These are phyloP conservation scores for Cercospora janseana DNA, from an alignment of 2,329 filamentous ascomycete genomes.

Conservation along the genomic window DNA sequence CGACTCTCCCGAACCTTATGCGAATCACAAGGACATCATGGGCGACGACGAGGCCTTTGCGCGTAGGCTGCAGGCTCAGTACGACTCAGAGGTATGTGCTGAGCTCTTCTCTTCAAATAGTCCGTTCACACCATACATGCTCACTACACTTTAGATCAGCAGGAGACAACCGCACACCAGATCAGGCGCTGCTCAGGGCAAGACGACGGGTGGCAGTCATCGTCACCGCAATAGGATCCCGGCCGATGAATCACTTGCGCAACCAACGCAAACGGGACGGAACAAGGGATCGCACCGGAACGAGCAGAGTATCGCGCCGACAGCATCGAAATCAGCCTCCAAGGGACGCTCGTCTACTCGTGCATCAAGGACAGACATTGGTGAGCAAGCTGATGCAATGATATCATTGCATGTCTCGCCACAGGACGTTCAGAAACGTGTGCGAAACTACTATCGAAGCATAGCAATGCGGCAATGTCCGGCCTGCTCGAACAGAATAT, in stretches of 20 bases:
- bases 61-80: slow-evolving; percentile 9
- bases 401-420: not conserved
- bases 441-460: not conserved
- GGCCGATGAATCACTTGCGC: not conserved
- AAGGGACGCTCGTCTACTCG: too few relatives aligned
- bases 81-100: slow-evolving; percentile 7
- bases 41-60: slow-evolving; percentile 16
- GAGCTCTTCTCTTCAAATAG: not conserved
- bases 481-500: not conserved
- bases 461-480: not conserved
- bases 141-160: too few relatives aligned
- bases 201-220: not conserved
- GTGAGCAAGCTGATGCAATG: too few relatives aligned
- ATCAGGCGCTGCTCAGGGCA: not conserved
- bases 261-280: not conserved
- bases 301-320: too few relatives aligned
- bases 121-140: not conserved
- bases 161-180: too few relatives aligned
- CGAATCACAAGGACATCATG: not conserved
- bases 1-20: slow-evolving; percentile 7
- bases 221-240: not conserved
- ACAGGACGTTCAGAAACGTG: not conserved
- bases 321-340: too few relatives aligned
- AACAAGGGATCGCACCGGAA: too few relatives aligned
- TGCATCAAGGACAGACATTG: too few relatives aligned